Percentiles rank a stretch among this genome's conserved stretches.
These are phyloP conservation scores for Hordeum vulgare DNA, from an alignment of 176 grass and related monocot species.

Conservation along the genomic window DNA sequence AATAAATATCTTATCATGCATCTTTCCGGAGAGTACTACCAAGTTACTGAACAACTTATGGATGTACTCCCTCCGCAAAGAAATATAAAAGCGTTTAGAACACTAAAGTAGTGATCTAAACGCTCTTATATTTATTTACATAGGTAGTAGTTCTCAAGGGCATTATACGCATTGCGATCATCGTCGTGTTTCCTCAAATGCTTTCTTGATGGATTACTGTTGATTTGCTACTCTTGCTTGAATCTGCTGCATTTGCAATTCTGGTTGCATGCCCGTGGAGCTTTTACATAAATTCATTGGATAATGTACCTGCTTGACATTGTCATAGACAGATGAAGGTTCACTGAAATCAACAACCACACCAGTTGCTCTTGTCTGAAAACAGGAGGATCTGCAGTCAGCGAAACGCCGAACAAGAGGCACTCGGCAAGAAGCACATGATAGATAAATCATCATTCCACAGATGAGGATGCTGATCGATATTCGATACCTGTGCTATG, in stretches of 20 bases:
- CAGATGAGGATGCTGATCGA: neutral
- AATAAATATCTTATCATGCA: no score
- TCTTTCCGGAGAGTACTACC: no score
- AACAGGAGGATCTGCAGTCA: slow-evolving; percentile 11
- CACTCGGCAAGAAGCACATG: neutral
- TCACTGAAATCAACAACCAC: slow-evolving; percentile 85
- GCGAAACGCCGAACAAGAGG: neutral
- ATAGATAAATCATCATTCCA: neutral
- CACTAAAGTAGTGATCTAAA: no score
- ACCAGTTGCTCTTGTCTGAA: slow-evolving; percentile 56
- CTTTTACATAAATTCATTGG: neutral
- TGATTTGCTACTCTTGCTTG: neutral
- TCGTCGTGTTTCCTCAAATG: no score
- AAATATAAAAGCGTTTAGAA: no score
- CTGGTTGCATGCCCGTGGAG: neutral
- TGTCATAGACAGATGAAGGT: slow-evolving; percentile 77
- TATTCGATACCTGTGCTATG: slow-evolving; percentile 41
- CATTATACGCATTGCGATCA: no score
- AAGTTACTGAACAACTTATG: no score
- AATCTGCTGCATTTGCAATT: no score
- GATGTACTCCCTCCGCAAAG: no score
- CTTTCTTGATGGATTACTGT: neutral
- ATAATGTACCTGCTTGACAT: slow-evolving; percentile 74
- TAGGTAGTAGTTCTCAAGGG: no score
- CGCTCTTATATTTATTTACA: no score